phyloP scores from a whole-genome alignment of 1,284 basidiomycete genomes.

The Ceratobasidium papillatum region DNA sequence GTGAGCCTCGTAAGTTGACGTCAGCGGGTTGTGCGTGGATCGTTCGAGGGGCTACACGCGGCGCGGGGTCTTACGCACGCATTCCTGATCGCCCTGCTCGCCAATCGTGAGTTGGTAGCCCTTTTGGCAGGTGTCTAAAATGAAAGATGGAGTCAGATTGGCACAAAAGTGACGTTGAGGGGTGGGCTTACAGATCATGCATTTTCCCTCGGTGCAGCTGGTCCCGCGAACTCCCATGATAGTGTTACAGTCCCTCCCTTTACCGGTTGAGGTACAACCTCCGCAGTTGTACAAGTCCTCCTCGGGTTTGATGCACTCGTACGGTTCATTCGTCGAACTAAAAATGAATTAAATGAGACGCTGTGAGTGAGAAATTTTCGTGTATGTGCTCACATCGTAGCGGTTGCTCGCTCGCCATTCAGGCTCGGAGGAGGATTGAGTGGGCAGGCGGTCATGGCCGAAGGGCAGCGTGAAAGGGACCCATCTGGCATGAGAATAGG shows the following conservation, averaged over 20 bases:
- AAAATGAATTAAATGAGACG: neutral
- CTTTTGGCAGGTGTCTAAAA: constrained; percentile 20
- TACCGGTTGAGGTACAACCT: constrained; percentile 23
- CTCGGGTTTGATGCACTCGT: constrained; percentile 30
- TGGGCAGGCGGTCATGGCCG: constrained; percentile 21
- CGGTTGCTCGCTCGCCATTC: constrained; percentile 17
- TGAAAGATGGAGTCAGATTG: neutral
- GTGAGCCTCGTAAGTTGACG: neutral
- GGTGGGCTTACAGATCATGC: constrained; percentile 24
- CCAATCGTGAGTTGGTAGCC: constrained; percentile 10
- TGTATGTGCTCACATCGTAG: constrained; percentile 15
- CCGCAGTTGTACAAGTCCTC: constrained; percentile 31
- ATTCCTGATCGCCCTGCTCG: constrained; percentile 14
- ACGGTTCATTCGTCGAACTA: constrained; percentile 29
- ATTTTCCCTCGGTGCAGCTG: constrained; percentile 18
- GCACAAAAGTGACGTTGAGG: neutral
- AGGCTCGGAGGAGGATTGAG: constrained; percentile 11
- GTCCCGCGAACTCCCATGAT: constrained; percentile 25
- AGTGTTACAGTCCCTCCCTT: neutral
- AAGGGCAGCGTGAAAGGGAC: constrained; percentile 7
- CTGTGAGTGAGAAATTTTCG: neutral
- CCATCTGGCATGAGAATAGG: constrained; percentile 23
- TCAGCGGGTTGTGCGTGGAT: neutral
- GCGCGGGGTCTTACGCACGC: constrained; percentile 15
- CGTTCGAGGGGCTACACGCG: constrained; percentile 3